Evolutionary conservation across 305 asterid genomes (phyloP).

Genomic region (Fraxinus latifolia): DNA sequence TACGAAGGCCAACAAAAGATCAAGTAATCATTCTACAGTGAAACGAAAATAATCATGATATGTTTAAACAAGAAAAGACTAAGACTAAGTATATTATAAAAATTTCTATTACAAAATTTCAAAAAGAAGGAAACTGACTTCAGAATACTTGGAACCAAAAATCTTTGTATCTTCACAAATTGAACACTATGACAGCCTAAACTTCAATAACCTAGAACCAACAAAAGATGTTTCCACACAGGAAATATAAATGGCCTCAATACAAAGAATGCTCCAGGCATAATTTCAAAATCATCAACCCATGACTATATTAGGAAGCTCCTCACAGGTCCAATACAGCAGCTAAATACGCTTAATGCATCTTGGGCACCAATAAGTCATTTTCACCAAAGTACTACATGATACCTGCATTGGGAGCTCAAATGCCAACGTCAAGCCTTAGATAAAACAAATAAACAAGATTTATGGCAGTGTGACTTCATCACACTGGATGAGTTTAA

Average conservation of each 20-base stretch:
- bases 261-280: background rate
- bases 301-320: background rate
- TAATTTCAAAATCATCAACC: background rate
- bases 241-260: background rate
- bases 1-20: background rate
- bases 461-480: background rate
- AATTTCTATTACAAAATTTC: background rate
- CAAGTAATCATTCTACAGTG: background rate
- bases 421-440: background rate
- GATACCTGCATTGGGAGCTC: background rate
- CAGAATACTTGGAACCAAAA: background rate
- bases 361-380: background rate
- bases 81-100: background rate
- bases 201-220: background rate
- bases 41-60: background rate
- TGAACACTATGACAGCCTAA: background rate
- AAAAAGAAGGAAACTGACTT: background rate
- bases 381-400: background rate
- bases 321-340: background rate
- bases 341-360: background rate
- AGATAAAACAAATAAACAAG: background rate
- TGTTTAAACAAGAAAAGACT: background rate
- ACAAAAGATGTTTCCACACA: background rate
- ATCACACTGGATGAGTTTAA: background rate
- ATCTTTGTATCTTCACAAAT: background rate